Base-by-base conservation (phyloP, 768 basidiomycete genomes). In the Suillus weaverae region DNA sequence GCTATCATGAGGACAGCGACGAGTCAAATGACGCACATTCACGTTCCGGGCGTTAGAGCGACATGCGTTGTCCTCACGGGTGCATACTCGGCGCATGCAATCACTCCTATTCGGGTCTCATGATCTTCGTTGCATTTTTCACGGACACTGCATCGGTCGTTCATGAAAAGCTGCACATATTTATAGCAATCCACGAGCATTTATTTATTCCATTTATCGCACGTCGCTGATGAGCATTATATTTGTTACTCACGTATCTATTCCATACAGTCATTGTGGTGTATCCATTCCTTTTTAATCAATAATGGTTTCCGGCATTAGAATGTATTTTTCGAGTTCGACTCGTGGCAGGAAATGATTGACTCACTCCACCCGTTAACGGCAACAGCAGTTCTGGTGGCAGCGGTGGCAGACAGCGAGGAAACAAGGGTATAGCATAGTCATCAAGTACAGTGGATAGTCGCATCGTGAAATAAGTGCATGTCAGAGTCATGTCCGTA, bases 1-100 rank as follows among this genome's bases (percentile, higher is more conserved):
- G 73, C 63, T 77, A 78, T 56, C 75, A 76, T 62, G 84, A 83
- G 60, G 69, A 73, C 22, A 80, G 79, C 64, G 84, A 83, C 61
- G 85, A 85, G 55, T 80, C 79, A 39, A 80, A 78, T 65, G 82
- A 82, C 33, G 71, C 69, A 62, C 70, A 73, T 67, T 74, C 70
- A 39, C 71, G 64, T 66, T 65, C 72, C 51, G 68, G 70, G 26
- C 64, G 65, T 46, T 68, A 61, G 33, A 18, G 36, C 38, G 18
- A 39, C 57, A 59, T 16, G 57, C 16, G 39, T 26, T 59, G 30
- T 59, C 57, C 57, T 41, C 39, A 22, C 39, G 57, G 57, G 39
- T 13, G 53, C 20, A n/a, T 33, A 39, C 26, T 39, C 7, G 56
- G 38, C 56, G 8, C 9, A 41, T 59, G 57, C 20, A n/a, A 54